phyloP scores from a whole-genome alignment of 331 rosid species.

The Malus hybrid region DNA sequence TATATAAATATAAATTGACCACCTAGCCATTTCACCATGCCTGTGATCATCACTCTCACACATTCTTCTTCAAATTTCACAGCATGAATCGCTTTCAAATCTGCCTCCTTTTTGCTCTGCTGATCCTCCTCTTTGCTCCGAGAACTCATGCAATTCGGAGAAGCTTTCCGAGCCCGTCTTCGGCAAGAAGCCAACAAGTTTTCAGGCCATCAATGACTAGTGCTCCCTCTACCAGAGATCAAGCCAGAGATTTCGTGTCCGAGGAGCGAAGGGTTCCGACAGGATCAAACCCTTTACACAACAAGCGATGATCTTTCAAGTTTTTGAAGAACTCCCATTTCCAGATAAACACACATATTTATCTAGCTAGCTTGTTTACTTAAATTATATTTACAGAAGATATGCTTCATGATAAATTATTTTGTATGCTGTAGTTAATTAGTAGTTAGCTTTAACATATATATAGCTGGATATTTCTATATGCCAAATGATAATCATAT shows the following conservation, averaged over 20 bases:
- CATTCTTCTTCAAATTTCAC: not conserved
- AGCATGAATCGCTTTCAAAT: slow-evolving; percentile 34
- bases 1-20: not conserved
- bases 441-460: not conserved
- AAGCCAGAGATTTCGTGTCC: slow-evolving; percentile 11
- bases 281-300: slow-evolving; percentile 58
- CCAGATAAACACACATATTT: not conserved
- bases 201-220: slow-evolving; percentile 9
- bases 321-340: not conserved
- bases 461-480: not conserved
- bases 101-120: slow-evolving; percentile 9
- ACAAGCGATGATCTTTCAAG: slow-evolving; percentile 32
- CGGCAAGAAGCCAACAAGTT: slow-evolving; percentile 3
- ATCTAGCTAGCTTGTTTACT: not conserved
- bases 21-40: not conserved
- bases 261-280: slow-evolving; percentile 50
- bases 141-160: slow-evolving; percentile 10
- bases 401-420: not conserved
- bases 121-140: slow-evolving; percentile 17
- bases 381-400: not conserved
- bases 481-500: not conserved
- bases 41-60: not conserved
- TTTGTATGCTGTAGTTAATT: not conserved
- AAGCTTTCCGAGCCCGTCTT: slow-evolving; percentile 6
- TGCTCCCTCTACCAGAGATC: not conserved